A percentile compares a stretch with the other conserved stretches of the same genome.
Conservation (phyloP, 164 flowering plant genomes). For the Saururus chinensis region DNA sequence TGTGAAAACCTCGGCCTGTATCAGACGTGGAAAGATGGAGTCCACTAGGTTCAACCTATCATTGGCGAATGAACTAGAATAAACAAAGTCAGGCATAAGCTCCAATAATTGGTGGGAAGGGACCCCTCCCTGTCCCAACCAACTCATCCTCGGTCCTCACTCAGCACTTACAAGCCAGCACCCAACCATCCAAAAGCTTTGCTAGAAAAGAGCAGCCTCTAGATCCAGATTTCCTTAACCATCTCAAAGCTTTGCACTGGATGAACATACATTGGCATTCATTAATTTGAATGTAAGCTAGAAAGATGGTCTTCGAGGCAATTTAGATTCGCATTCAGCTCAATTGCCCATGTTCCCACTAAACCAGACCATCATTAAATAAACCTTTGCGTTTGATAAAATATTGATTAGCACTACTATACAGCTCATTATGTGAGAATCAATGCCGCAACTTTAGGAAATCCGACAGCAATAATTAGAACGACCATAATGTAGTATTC, state of each 20-base stretch:
- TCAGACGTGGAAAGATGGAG: slow-evolving; percentile 55
- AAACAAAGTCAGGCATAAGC: slow-evolving; percentile 19
- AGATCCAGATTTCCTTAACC: slow-evolving; percentile 1
- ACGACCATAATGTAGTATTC: too few species aligned
- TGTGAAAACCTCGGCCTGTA: slow-evolving; percentile 26
- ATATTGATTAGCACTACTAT: not conserved
- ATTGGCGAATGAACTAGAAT: slow-evolving; percentile 36
- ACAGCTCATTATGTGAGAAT: not conserved
- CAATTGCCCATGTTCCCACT: slow-evolving; percentile 30
- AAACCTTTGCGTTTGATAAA: not conserved
- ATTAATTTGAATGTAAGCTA: not conserved
- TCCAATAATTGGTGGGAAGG: slow-evolving; percentile 46
- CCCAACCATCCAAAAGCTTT: slow-evolving; percentile 7
- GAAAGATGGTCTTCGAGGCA: slow-evolving; percentile 11
- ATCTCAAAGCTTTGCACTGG: too few species aligned
- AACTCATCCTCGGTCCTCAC: slow-evolving; percentile 10
- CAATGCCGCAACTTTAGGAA: too few species aligned
- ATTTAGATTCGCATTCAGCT: slow-evolving; percentile 21
- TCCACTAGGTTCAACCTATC: slow-evolving; percentile 45
- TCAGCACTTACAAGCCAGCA: slow-evolving; percentile 10
- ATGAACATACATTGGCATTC: too few species aligned
- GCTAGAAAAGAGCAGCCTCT: not conserved
- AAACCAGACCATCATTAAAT: slow-evolving; percentile 15
- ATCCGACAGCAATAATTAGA: too few species aligned
- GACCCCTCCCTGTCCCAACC: slow-evolving; percentile 13